Base-by-base conservation (phyloP, 2,329 filamentous ascomycete species). In the Neofusicoccum laricinum region DNA sequence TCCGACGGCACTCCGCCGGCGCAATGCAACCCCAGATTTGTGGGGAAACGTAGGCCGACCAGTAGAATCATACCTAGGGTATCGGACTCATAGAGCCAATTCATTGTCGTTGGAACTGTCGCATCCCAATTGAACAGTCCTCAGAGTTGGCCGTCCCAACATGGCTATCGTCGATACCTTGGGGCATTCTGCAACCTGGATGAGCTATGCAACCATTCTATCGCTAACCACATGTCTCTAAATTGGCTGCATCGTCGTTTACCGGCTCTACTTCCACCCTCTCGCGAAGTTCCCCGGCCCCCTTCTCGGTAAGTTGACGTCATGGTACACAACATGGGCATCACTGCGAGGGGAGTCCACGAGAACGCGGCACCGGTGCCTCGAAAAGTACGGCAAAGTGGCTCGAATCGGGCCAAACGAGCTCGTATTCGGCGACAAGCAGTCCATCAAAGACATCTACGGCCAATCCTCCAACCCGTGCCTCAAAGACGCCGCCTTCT, bases 381-480 rank as follows among this genome's bases (percentile, higher is more conserved):
- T 48, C 17, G 17, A 48, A n/a, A 17, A n/a, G 8, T 48, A 48
- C 45, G 77, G 77, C 14, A 78, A 78, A 5, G 75, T 80, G 43
- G 70, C 80, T 21, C 73, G 78, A 55, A 78, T 80, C 64, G 79
- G 74, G 2, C 79, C 78, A 8, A 61, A 76, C 64, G 78, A 80
- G 68, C 63, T 80, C 41, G 78, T 80, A 61, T 76, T 80, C 66
- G 69, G 75, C 48, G 78, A 80, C 68, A 71, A 74, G 21, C 68
- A 69, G 53, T 79, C 75, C 71, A 76, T 72, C 59, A 73, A 76
- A 4, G 67, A 72, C 12, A 66, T 77, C 19, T 77, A 76, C 55
- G 64, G 45, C 10, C 45, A 48, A 4, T 48, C 45, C 45, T 48
- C 45, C 17, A 21, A 48, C 17, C 45, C 45, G 6, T 48, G 45